Percentiles rank a stretch among this genome's conserved stretches.
These are phyloP conservation scores for Leccinum incarnatum DNA, from an alignment of 768 basidiomycete genomes.

Conservation along the genomic window DNA sequence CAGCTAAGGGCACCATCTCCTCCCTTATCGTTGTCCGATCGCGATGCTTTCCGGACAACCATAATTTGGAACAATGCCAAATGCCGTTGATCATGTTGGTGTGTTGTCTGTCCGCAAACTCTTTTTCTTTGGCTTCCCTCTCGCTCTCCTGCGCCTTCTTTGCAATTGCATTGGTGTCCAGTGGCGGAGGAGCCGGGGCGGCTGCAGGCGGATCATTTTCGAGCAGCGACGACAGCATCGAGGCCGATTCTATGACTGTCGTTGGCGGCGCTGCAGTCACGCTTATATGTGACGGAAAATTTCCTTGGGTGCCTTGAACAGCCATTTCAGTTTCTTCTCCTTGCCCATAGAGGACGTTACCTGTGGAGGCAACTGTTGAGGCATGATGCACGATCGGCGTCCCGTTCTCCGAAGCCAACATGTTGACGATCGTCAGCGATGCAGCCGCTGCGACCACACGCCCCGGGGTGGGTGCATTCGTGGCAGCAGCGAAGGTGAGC, in stretches of 20 bases:
- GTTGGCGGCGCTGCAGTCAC: slow-evolving; percentile 61
- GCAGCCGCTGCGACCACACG: slow-evolving; percentile 87
- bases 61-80: slow-evolving; percentile 93
- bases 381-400: slow-evolving; percentile 51
- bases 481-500: slow-evolving; percentile 61
- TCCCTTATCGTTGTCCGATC: slow-evolving; percentile 79
- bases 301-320: slow-evolving; percentile 62
- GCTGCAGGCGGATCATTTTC: slow-evolving; percentile 58
- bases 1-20: slow-evolving; percentile 24
- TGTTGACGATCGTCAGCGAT: slow-evolving; percentile 80
- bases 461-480: slow-evolving; percentile 65
- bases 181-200: slow-evolving; percentile 28
- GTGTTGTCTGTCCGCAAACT: slow-evolving; percentile 80
- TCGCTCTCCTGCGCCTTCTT: slow-evolving; percentile 73
- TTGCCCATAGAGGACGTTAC: slow-evolving; percentile 44
- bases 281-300: slow-evolving; percentile 60
- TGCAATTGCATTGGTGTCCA: slow-evolving; percentile 50
- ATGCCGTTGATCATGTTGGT: slow-evolving; percentile 78
- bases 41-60: slow-evolving; percentile 88
- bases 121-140: slow-evolving; percentile 79
- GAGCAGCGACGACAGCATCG: slow-evolving; percentile 48
- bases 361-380: slow-evolving; percentile 35
- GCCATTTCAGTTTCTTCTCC: slow-evolving; percentile 66
- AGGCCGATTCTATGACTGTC: slow-evolving; percentile 63
- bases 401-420: slow-evolving; percentile 91